Base-by-base conservation (phyloP, 2,329 filamentous ascomycete genomes). In the Colletotrichum spinosum region DNA sequence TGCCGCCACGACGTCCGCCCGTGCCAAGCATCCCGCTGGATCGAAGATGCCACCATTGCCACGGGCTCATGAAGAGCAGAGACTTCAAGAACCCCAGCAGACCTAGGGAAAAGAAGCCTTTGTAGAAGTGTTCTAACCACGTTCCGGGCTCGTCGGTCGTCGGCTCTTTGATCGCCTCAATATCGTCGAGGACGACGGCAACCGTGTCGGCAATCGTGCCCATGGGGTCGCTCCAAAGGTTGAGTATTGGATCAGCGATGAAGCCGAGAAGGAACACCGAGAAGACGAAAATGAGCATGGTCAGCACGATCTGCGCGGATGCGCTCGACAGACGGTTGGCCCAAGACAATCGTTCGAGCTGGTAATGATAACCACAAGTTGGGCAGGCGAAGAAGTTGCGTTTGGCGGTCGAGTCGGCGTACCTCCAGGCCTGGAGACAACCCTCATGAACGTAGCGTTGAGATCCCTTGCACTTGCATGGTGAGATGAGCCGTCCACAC, bases 381-480 rank as follows among this genome's bases (percentile, higher is more conserved):
- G 92, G 92, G 73, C 95, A 98, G 72, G 92, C 86, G 88, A 91
- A 97, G 75, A 90, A 97, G 71, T 94, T 93, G 61, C 92, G 86
- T 38, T 81, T 84, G 73, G 78, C 78, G 35, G 78, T 73, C 0
- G 92, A 91, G 73, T 93, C 88, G 48, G 92, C 86, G 68, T 90
- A 85, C 70, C 96, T 88, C 93, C 94, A 98, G 10, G 87, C 84
- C 72, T 92, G 88, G 53, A 99, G 83, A 74, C 96, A 99, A 37
- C 89, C 91, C 77, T 97, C 93, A 77, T 99, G 96, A 33, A 98
- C 94, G 78, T 97, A 97, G 80, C 92, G 92, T 71, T 95, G 92
- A 44, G 92, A 93, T 56, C 96, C 96, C 80, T 93, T 97, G 85
- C 96, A 99, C 79, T 90, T 89, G 83, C 96, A 99, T 41, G 96